Evolutionary conservation across 345 rosid genomes (phyloP), one percentile per base, ranked within the genome.

Genomic region (Euclidium syriacum): DNA sequence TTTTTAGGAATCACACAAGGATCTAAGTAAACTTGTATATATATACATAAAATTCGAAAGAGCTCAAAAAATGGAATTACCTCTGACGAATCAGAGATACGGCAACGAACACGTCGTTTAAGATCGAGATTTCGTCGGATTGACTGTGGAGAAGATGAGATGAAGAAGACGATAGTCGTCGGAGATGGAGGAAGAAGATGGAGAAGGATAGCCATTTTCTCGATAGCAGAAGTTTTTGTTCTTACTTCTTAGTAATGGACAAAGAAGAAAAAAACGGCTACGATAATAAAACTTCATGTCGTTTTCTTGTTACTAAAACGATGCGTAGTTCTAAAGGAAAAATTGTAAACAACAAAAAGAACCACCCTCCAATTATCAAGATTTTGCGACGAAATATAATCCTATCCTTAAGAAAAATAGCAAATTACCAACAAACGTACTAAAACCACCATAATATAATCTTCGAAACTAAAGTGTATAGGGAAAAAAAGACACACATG

Each of bases 161-260:
- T 44, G 49, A 62, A 23, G 48, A 38, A 26, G 39, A 40, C 7
- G 66, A 62, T 8, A 16, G 32, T 23, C 41, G 18, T 15, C 62
- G 62, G 7, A 4, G n/a, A n/a, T n/a, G 62, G 19, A 25, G 70
- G 74, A 55, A 27, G 65, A 43, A 33, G 49, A 29, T 7, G 58
- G 52, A 56, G 33, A 40, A 71, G 41, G 62, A 51, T 27, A 51
- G 51, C 66, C 71, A 72, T 65, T 65, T 49, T 68, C 41, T 62
- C 14, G 14, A 49, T 69, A 44, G 36, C 33, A 2, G 0, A 62
- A 29, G 58, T 38, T 40, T 36, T 43, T n/a, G 29, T 39, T 8
- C 58, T 39, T 39, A n/a, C 4, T 39, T 15, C n/a, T n/a, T n/a
- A 30, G 11, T 38, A 12, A 18, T 3, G 14, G 0, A 0, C 4